A percentile compares a stretch with the other conserved stretches of the same genome.
Evolutionary conservation across 495 filamentous ascomycete species (phyloP).

Genomic region (Penicillium argentinense): DNA sequence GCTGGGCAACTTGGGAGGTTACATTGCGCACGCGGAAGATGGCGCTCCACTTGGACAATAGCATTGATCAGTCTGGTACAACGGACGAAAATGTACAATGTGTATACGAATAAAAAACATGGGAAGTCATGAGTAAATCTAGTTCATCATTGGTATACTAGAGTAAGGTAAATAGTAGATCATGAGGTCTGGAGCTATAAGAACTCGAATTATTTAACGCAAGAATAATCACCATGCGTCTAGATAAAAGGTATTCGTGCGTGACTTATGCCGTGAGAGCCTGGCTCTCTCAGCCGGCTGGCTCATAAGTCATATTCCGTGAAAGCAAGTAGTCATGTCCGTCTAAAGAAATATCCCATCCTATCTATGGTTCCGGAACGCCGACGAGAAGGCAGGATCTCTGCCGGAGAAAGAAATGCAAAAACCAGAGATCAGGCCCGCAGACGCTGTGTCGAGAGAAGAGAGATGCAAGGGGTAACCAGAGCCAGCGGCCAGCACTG

Average conservation of each 20-base stretch:
- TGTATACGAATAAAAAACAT: too few species aligned
- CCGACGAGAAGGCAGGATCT: too few species aligned
- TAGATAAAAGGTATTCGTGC: slow-evolving; percentile 6
- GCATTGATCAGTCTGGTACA: too few species aligned
- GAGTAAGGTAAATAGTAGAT: too few species aligned
- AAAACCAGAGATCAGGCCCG: neutral
- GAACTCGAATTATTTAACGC: slow-evolving; percentile 1
- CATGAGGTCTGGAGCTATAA: neutral
- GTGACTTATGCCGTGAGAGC: slow-evolving; percentile 19
- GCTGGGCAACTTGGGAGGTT: too few species aligned
- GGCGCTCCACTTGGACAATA: too few species aligned
- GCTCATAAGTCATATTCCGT: too few species aligned
- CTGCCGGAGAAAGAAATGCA: neutral
- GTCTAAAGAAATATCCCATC: slow-evolving; percentile 17
- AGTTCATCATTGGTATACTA: too few species aligned
- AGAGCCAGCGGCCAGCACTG: slow-evolving; percentile 21
- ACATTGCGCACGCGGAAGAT: too few species aligned
- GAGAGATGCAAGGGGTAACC: neutral
- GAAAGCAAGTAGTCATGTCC: slow-evolving; percentile 25
- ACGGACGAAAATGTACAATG: too few species aligned
- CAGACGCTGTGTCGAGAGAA: neutral
- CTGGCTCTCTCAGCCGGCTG: slow-evolving; percentile 10
- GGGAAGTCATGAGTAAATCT: too few species aligned
- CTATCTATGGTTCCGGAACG: slow-evolving; percentile 26
- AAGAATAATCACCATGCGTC: slow-evolving; percentile 14